A percentile compares a stretch with the other conserved stretches of the same genome.
Conservation (phyloP, 208 protist genomes). For the Trypanosomatidae sp. region DNA sequence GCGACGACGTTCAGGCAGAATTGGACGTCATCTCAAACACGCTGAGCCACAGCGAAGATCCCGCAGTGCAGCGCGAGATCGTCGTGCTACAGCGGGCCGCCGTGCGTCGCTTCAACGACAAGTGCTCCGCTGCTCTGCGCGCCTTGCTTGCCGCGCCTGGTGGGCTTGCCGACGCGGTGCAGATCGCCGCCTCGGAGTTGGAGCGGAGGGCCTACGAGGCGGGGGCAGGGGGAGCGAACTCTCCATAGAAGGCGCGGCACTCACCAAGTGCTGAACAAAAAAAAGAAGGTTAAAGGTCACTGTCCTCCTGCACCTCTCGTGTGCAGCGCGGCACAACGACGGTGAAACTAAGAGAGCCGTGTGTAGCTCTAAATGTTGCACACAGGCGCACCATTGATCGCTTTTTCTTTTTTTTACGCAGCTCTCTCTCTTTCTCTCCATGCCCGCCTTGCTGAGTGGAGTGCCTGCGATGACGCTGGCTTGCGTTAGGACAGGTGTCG, state of each 20-base stretch:
- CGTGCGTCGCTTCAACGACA: constrained; percentile 42
- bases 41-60: constrained; percentile 28
- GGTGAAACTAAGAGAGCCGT: no score
- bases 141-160: constrained; percentile 15
- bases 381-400: no score
- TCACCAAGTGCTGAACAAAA: not conserved
- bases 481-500: no score
- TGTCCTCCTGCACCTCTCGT: no score
- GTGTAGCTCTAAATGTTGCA: no score
- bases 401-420: no score
- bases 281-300: not conserved
- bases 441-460: no score
- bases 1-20: constrained; percentile 59
- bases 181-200: constrained; percentile 25
- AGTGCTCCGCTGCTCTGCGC: constrained; percentile 29
- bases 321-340: no score
- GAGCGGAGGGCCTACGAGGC: constrained; percentile 19
- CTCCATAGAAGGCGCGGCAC: not conserved
- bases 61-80: constrained; percentile 31
- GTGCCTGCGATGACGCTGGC: no score
- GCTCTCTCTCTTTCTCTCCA: no score
- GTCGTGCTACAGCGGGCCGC: constrained; percentile 26
- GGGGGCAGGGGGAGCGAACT: not conserved
- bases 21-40: constrained; percentile 23
- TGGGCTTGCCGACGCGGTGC: constrained; percentile 32